A percentile compares a stretch with the other conserved stretches of the same genome.
phyloP scores from a whole-genome alignment of 352 stramenopile genomes.

The Phytophthora multivora region DNA sequence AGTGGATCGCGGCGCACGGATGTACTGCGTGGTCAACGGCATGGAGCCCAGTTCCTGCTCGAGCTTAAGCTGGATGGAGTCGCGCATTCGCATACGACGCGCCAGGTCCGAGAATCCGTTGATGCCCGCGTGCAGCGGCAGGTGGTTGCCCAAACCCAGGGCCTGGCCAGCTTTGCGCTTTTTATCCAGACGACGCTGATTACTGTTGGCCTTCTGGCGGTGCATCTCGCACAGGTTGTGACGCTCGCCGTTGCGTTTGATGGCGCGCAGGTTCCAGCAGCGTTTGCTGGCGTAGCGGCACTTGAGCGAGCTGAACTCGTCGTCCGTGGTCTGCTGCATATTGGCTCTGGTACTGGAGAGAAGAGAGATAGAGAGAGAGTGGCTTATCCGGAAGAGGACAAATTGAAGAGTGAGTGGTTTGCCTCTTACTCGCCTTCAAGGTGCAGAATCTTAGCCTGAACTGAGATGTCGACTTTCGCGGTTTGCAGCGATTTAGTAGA shows the following conservation, averaged over 20 bases:
- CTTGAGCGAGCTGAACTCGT: conserved; percentile 51
- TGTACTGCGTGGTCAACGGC: conserved; percentile 42
- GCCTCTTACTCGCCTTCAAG: conserved; percentile 17
- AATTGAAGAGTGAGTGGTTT: conserved; percentile 37
- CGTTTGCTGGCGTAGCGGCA: conserved; percentile 86
- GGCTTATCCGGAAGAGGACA: conserved; percentile 17
- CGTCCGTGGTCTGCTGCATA: conserved; percentile 29
- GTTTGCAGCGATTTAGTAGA: neutral
- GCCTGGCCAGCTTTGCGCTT: conserved; percentile 64
- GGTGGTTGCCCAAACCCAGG: conserved; percentile 33
- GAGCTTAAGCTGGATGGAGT: conserved; percentile 43
- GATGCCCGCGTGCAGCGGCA: conserved; percentile 25
- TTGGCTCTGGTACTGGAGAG: neutral
- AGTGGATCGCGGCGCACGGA: conserved; percentile 20
- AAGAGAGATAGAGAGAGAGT: neutral
- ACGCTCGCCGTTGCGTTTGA: conserved; percentile 83
- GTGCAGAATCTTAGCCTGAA: conserved; percentile 15
- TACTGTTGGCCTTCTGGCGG: conserved; percentile 82
- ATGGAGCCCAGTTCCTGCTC: conserved; percentile 36
- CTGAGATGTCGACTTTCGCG: conserved; percentile 17
- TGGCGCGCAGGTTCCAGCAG: conserved; percentile 78
- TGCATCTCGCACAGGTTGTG: conserved; percentile 89
- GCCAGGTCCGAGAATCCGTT: conserved; percentile 31
- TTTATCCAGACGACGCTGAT: conserved; percentile 81
- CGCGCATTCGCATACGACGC: conserved; percentile 41